phyloP scores from a whole-genome alignment of 805 yeast genomes.

The Hermanozyma aechmeae region DNA sequence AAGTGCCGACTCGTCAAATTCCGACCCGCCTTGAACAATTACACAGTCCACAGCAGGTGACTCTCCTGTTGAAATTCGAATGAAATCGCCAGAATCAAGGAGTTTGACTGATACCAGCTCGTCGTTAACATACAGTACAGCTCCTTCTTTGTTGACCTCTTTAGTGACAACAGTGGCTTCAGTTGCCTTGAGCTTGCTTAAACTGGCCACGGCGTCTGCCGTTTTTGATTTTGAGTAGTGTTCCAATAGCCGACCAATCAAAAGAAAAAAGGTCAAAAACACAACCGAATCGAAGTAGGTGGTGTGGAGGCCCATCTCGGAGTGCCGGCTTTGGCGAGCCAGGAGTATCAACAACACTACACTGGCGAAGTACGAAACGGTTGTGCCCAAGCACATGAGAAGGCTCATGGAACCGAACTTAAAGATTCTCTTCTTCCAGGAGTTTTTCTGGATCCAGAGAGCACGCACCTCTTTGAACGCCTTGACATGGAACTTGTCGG shows the following conservation, averaged over 20 bases:
- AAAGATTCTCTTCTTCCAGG: constrained; percentile 48
- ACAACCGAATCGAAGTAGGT: constrained; percentile 76
- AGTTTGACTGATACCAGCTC: constrained; percentile 28
- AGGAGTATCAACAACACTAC: constrained; percentile 44
- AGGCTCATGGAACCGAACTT: constrained; percentile 74
- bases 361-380: constrained; percentile 64
- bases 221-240: constrained; percentile 59
- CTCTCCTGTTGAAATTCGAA: constrained; percentile 43
- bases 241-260: constrained; percentile 64
- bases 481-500: constrained; percentile 61
- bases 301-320: constrained; percentile 40
- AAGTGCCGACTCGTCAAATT: constrained; percentile 53
- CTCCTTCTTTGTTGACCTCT: constrained; percentile 6
- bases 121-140: constrained; percentile 15
- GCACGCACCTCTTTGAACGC: constrained; percentile 51
- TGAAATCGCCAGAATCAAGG: constrained; percentile 44
- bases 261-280: constrained; percentile 59
- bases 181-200: constrained; percentile 43
- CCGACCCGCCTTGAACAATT: constrained; percentile 35
- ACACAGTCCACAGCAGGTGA: constrained; percentile 55
- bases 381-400: constrained; percentile 64
- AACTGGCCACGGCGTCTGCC: constrained; percentile 49
- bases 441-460: constrained; percentile 47
- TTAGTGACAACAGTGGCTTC: constrained; percentile 32
- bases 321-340: constrained; percentile 17